phyloP scores from a whole-genome alignment of 176 grass and related monocot genomes.

The maize (Zea mays) region DNA sequence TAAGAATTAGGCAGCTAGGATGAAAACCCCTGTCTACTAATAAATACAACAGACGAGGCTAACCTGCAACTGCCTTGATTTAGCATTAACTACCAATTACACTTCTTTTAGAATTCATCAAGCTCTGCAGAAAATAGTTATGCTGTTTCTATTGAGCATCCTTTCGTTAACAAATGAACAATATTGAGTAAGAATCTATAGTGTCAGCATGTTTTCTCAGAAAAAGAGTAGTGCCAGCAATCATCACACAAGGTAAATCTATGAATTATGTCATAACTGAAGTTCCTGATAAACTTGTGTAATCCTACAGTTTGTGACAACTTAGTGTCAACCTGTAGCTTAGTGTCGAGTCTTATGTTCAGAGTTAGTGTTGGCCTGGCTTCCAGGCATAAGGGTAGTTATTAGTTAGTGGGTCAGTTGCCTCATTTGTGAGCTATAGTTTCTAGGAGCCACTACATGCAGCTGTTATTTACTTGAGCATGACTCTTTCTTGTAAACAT shows the following conservation, averaged over 20 bases:
- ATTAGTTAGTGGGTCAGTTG: not conserved
- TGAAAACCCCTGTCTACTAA: not conserved
- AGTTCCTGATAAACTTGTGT: not conserved
- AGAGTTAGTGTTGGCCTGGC: not conserved
- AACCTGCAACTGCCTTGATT: not conserved
- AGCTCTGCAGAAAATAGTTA: constrained; percentile 5
- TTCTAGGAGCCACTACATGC: not conserved
- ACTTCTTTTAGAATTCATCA: not conserved
- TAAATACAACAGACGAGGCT: not conserved
- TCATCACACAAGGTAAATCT: not conserved
- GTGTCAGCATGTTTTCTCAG: not conserved
- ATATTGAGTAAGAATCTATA: not conserved
- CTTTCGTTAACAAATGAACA: not conserved
- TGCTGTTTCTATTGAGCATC: not conserved
- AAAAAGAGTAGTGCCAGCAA: constrained; percentile 3
- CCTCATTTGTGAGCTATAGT: not conserved
- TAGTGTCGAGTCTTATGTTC: no score
- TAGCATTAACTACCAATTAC: not conserved
- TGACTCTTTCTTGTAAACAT: not conserved
- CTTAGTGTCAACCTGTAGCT: no score
- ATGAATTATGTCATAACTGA: constrained; percentile 30
- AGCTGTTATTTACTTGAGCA: not conserved
- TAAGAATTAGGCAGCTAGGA: not conserved
- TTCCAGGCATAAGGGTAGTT: not conserved
- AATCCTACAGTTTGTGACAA: not conserved